Base-by-base conservation (phyloP, 108 stramenopile genomes). In the Skeletonema grethae region DNA sequence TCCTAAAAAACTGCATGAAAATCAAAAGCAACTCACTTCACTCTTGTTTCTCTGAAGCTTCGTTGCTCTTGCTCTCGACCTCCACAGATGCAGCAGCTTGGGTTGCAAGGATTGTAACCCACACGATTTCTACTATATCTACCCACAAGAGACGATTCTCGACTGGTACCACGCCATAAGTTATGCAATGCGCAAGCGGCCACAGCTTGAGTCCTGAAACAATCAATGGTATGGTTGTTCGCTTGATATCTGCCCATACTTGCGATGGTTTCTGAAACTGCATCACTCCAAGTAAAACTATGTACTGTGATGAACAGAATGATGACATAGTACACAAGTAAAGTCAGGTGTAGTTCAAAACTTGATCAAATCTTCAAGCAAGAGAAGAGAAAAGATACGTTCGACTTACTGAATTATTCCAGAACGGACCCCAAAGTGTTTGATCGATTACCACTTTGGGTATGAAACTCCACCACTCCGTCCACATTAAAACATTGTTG, bases 141-240 rank as follows among this genome's bases (percentile, higher is more conserved):
- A 95, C 90, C 92, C 92, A 96, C 10, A 96, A 64, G 45, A 96
- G 77, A 60, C 91, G 84, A 59, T 90, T 79, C 69, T 94, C 92
- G 18, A 86, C 65, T 7, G 95, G 93, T 16, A 93, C 73, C 36
- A 92, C 5, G 16, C 90, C 90, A 70, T 92, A 94, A 18, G 91
- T 91, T 20, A 92, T 77, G 59, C 77, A 80, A 75, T 96, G 95
- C 32, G 89, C 92, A 34, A 96, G 72, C 9, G 95, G 95, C 95
- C 95, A 95, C 28, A 95, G 77, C 22, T 87, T 89, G 68, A 91
- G 84, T 24, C 88, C 36, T 11, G 77, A 79, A 15, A 84, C 61
- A 13, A 93, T 70, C 16, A 91, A 72, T 5, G 95, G 95, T 46
- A 88, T 64, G 16, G 88, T 87, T 8, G 88, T 96, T 28, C 76